phyloP scores from a whole-genome alignment of 257 asterid species.

The Ophiorrhiza pumila region DNA sequence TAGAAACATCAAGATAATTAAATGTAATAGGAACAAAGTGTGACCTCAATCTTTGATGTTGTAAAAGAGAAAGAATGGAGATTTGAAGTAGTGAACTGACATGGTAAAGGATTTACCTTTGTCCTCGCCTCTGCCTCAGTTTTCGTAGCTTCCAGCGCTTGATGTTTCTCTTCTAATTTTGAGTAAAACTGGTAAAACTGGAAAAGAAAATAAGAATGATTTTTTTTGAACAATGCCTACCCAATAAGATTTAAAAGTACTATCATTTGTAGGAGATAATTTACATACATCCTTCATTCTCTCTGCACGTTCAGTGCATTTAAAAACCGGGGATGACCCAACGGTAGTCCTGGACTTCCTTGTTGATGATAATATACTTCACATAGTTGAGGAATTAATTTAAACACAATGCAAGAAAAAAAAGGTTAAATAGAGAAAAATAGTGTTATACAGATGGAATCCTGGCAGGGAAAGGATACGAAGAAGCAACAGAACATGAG shows the following conservation, averaged over 20 bases:
- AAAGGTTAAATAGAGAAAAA: conserved; percentile 16
- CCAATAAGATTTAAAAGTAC: neutral
- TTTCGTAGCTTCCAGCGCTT: conserved; percentile 76
- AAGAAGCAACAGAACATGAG: conserved; percentile 51
- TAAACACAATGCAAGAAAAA: conserved; percentile 17
- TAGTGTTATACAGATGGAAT: conserved; percentile 9
- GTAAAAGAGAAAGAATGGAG: neutral
- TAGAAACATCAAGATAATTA: conserved; percentile 1
- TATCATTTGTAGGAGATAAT: neutral
- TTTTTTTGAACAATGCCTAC: conserved; percentile 3
- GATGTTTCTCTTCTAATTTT: conserved; percentile 80
- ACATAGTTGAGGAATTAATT: conserved; percentile 29
- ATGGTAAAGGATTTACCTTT: conserved; percentile 44
- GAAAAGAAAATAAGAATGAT: neutral
- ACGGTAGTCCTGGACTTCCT: conserved; percentile 54
- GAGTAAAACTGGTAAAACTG: conserved; percentile 47
- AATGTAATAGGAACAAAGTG: neutral
- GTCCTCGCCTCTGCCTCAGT: conserved; percentile 60
- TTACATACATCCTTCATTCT: conserved; percentile 71
- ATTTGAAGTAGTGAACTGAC: neutral
- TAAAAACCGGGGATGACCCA: conserved; percentile 61
- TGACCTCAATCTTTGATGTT: neutral
- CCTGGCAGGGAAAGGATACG: conserved; percentile 51
- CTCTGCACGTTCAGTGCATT: conserved; percentile 75
- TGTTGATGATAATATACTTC: conserved; percentile 41